Conservation (phyloP, 1,284 basidiomycete species). For the Pseudozyma thailandica region DNA sequence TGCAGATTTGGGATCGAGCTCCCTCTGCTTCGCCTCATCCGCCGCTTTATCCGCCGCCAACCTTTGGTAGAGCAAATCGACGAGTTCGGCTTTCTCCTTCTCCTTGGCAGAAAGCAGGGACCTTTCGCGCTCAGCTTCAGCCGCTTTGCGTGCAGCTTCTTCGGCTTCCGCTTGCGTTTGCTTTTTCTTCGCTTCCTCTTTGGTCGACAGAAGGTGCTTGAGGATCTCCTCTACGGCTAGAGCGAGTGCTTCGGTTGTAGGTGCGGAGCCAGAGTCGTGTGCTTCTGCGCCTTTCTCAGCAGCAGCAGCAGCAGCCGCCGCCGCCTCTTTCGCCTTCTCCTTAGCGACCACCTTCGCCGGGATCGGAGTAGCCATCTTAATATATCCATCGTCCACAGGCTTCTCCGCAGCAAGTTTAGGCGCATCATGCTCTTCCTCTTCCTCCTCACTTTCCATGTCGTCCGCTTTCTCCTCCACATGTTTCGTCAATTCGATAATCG, state of each 20-base stretch:
- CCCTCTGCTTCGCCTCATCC: constrained; percentile 32
- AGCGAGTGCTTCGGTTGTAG: constrained; percentile 45
- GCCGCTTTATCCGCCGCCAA: constrained; percentile 40
- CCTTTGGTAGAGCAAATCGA: constrained; percentile 39
- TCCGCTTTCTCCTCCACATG: constrained; percentile 42
- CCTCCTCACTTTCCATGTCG: constrained; percentile 8
- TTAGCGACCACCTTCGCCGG: constrained; percentile 17
- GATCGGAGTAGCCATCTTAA: constrained; percentile 32
- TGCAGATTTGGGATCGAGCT: constrained; percentile 55
- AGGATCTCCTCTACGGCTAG: constrained; percentile 63
- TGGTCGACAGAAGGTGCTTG: constrained; percentile 57
- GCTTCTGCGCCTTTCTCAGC: constrained; percentile 1
- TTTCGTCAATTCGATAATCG: constrained; percentile 45
- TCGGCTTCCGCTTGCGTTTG: constrained; percentile 26
- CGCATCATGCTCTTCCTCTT: constrained; percentile 8
- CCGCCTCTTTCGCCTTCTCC: constrained; percentile 5
- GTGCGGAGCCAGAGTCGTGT: constrained; percentile 9
- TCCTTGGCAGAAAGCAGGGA: constrained; percentile 34
- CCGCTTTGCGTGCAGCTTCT: constrained; percentile 31
- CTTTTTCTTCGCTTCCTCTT: constrained; percentile 53
- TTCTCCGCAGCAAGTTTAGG: constrained; percentile 22
- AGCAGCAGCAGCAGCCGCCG: not conserved
- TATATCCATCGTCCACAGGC: not conserved
- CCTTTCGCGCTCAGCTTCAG: constrained; percentile 27
- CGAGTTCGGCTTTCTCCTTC: constrained; percentile 48